Conservation (phyloP, 2,329 filamentous ascomycete species). For the Reticulascus tulasneorum region DNA sequence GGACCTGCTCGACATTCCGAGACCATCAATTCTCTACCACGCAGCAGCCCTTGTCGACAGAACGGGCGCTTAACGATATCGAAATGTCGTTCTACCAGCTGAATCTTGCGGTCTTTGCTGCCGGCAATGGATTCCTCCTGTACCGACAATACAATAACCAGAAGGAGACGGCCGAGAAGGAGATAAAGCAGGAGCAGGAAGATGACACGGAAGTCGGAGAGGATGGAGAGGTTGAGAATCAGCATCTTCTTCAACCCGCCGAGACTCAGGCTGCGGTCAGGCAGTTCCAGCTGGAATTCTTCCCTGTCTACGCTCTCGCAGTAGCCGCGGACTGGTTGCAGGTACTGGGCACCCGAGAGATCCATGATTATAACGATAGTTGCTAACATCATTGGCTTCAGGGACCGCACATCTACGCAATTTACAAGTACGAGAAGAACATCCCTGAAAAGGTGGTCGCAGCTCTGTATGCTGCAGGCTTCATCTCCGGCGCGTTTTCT, state of each 20-base stretch:
- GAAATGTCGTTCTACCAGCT: slow-evolving; percentile 19
- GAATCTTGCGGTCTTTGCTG: slow-evolving; percentile 18
- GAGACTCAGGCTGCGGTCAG: slow-evolving; percentile 9
- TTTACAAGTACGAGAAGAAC: slow-evolving; percentile 47
- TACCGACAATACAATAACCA: slow-evolving; percentile 18
- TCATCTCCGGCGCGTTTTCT: slow-evolving; percentile 44
- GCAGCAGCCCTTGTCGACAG: not conserved
- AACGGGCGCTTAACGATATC: no score
- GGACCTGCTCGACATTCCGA: no score
- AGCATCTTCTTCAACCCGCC: slow-evolving; percentile 4
- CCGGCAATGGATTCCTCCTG: slow-evolving; percentile 18
- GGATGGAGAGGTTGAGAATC: slow-evolving; percentile 6
- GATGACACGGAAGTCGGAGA: slow-evolving; percentile 7
- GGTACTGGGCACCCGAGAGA: slow-evolving; percentile 12
- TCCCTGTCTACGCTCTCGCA: slow-evolving; percentile 23
- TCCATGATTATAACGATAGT: not conserved
- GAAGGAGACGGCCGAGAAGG: slow-evolving; percentile 2
- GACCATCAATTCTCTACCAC: no score
- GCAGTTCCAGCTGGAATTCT: slow-evolving; percentile 19
- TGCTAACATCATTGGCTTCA: slow-evolving; percentile 10
- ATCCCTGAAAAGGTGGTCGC: slow-evolving; percentile 41
- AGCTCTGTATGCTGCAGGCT: slow-evolving; percentile 41
- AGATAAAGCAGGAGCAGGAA: slow-evolving; percentile 10
- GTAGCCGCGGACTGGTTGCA: slow-evolving; percentile 30
- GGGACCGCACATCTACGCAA: slow-evolving; percentile 47